Evolutionary conservation across 2,329 filamentous ascomycete genomes (phyloP).

Genomic region (Neonectria neomacrospora): DNA sequence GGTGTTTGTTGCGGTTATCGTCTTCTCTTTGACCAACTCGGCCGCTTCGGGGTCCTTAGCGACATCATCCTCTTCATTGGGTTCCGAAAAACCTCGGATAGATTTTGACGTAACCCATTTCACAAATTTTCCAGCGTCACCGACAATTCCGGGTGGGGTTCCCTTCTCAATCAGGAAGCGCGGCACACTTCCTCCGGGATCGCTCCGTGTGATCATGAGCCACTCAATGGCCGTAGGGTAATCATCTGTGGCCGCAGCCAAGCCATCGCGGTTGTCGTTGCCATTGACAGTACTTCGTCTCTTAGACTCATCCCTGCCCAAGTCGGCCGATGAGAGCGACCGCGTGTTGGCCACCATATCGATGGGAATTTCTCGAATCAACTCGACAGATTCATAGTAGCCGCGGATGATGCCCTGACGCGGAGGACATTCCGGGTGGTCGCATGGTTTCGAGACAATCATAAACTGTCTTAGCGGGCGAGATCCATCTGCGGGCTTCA

Average conservation of each 20-base stretch:
- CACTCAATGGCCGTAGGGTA: conserved; percentile 74
- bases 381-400: conserved; percentile 89
- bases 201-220: conserved; percentile 92
- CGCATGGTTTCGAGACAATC: conserved; percentile 86
- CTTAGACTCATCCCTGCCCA: conserved; percentile 45
- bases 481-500: conserved; percentile 43
- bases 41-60: conserved; percentile 16
- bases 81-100: conserved; percentile 49
- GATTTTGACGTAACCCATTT: conserved; percentile 71
- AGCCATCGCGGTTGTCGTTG: conserved; percentile 27
- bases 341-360: conserved; percentile 52
- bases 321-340: conserved; percentile 49
- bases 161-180: conserved; percentile 92
- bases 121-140: conserved; percentile 83
- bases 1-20: conserved; percentile 14
- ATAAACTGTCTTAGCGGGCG: conserved; percentile 77
- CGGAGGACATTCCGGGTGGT: conserved; percentile 77
- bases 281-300: conserved; percentile 30
- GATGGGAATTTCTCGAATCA: conserved; percentile 84
- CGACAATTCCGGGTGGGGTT: conserved; percentile 82
- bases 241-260: conserved; percentile 39
- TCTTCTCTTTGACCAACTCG: conserved; percentile 11
- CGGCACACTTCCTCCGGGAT: conserved; percentile 88
- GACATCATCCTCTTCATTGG: conserved; percentile 28
- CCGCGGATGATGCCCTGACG: conserved; percentile 82